Conservation (phyloP, 2,329 filamentous ascomycete genomes). For the Fusarium falciforme region DNA sequence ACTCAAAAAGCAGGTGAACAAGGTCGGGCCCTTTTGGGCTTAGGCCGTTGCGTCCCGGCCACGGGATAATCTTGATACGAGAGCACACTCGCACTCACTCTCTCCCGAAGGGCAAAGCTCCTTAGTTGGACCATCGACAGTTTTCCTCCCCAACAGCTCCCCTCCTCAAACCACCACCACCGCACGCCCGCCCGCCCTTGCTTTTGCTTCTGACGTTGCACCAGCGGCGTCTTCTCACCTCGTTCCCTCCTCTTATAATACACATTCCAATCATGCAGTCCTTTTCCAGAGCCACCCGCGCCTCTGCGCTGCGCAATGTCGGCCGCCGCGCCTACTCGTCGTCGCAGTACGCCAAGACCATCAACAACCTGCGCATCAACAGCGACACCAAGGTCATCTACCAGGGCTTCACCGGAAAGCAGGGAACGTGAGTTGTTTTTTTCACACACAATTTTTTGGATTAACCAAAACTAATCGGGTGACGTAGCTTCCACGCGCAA, state of each 20-base stretch:
- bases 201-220: constrained; percentile 31
- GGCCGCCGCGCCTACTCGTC: constrained; percentile 81
- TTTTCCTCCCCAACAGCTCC: constrained; percentile 41
- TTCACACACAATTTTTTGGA: not conserved
- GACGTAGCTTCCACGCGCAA: constrained; percentile 88
- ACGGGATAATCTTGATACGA: constrained; percentile 48
- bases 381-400: constrained; percentile 92
- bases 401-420: constrained; percentile 97
- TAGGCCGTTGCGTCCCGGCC: constrained; percentile 40
- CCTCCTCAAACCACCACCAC: constrained; percentile 2
- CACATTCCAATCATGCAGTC: constrained; percentile 78
- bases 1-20: constrained; percentile 21
- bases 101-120: constrained; percentile 35
- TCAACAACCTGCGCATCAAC: constrained; percentile 93
- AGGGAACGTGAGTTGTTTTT: constrained; percentile 80
- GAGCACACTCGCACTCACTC: constrained; percentile 6
- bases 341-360: constrained; percentile 77
- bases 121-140: constrained; percentile 39
- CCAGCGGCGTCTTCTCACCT: constrained; percentile 20
- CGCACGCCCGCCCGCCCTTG: not conserved
- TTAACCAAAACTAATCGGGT: constrained; percentile 21
- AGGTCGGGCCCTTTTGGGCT: constrained; percentile 36
- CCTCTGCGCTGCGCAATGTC: constrained; percentile 73
- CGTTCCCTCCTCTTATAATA: constrained; percentile 15
- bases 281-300: constrained; percentile 78